Percentiles rank a stretch among this genome's conserved stretches.
Evolutionary conservation across 176 grass and related monocot species (phyloP).

Genomic region (Ensete glaucum): DNA sequence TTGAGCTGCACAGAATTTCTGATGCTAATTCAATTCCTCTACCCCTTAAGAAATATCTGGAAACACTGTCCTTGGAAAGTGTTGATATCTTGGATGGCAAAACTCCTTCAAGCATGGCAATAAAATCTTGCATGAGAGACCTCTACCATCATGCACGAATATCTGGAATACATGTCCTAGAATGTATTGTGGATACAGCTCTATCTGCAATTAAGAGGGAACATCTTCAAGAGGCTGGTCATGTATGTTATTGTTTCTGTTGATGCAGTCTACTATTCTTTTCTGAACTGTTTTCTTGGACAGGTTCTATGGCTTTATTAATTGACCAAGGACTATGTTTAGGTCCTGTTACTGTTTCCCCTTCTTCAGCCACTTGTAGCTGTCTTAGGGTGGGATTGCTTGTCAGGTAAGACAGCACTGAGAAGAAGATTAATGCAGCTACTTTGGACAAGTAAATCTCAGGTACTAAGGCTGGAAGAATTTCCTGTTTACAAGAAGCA

Average conservation of each 20-base stretch:
- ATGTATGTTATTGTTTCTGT: constrained; percentile 40
- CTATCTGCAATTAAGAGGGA: constrained; percentile 68
- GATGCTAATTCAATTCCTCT: constrained; percentile 46
- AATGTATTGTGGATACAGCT: constrained; percentile 67
- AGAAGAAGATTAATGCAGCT: constrained; percentile 74
- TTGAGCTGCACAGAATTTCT: constrained; percentile 55
- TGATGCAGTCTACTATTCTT: constrained; percentile 5
- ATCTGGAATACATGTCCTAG: constrained; percentile 64
- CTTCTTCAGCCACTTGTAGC: constrained; percentile 89
- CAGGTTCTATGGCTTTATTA: constrained; percentile 25
- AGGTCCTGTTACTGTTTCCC: constrained; percentile 77
- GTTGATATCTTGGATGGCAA: constrained; percentile 27
- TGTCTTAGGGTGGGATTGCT: constrained; percentile 86
- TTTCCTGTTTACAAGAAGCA: constrained; percentile 57
- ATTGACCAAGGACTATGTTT: constrained; percentile 29
- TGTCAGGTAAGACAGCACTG: constrained; percentile 73
- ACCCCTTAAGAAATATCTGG: constrained; percentile 69
- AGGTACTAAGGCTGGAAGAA: constrained; percentile 63
- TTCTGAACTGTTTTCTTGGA: constrained; percentile 6
- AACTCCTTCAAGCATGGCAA: constrained; percentile 19
- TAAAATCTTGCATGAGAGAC: constrained; percentile 72
- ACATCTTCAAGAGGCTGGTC: constrained; percentile 69
- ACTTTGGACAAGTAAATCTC: constrained; percentile 93
- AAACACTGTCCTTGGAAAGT: constrained; percentile 44
- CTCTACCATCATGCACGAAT: constrained; percentile 75